Evolutionary conservation across 2,329 filamentous ascomycete species (phyloP).

Genomic region (Venturia nashicola): DNA sequence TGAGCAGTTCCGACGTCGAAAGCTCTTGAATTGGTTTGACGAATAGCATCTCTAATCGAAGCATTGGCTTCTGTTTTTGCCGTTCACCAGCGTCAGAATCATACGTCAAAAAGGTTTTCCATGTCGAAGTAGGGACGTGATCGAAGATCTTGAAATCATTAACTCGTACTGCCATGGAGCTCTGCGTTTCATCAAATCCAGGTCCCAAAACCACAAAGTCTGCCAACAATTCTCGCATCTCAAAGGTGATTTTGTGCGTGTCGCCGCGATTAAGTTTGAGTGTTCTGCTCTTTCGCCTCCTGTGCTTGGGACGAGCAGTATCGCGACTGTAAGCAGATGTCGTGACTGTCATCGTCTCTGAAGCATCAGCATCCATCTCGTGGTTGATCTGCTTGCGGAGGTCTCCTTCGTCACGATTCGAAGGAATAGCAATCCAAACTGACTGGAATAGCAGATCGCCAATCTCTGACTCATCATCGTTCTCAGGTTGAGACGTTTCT

Average conservation of each 20-base stretch:
- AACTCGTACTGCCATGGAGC: constrained; percentile 73
- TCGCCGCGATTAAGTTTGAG: constrained; percentile 74
- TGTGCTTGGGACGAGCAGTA: constrained; percentile 15
- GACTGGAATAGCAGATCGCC: constrained; percentile 97
- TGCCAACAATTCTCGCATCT: constrained; percentile 70
- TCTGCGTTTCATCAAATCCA: constrained; percentile 67
- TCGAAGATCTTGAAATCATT: constrained; percentile 83
- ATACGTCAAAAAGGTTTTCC: constrained; percentile 96
- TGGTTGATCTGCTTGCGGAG: constrained; percentile 76
- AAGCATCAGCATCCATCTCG: constrained; percentile 71
- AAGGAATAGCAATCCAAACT: constrained; percentile 88
- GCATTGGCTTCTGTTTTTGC: constrained; percentile 78
- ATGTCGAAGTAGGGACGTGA: constrained; percentile 87
- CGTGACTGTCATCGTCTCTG: constrained; percentile 81
- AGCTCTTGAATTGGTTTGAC: constrained; percentile 76
- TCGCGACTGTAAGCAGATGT: constrained; percentile 51
- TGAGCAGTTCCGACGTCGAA: constrained; percentile 77
- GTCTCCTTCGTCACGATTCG: constrained; percentile 73
- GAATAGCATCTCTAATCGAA: constrained; percentile 77
- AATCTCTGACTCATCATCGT: constrained; percentile 74
- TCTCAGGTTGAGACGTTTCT: constrained; percentile 38
- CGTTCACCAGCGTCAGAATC: constrained; percentile 77
- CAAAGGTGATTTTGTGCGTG: constrained; percentile 90
- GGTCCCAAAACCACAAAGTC: constrained; percentile 75
- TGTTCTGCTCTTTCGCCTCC: constrained; percentile 32